A percentile compares a stretch with the other conserved stretches of the same genome.
Conservation (phyloP, 352 stramenopile species). For the Phytophthora ohioensis region DNA sequence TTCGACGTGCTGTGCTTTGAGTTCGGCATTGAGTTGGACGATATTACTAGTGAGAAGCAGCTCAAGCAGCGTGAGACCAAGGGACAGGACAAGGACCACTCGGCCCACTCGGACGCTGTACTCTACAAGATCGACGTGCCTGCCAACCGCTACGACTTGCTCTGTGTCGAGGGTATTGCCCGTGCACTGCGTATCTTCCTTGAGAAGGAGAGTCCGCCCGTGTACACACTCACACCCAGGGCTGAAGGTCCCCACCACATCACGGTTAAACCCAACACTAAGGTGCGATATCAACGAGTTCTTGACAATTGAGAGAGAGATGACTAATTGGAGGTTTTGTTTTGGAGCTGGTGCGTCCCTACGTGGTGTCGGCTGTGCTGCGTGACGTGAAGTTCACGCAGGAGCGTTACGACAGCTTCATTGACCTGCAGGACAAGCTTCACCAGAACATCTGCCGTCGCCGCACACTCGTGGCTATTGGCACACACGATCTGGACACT, state of each 20-base stretch:
- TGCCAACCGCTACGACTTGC: conserved; percentile 99
- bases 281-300: conserved; percentile 40
- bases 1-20: conserved; percentile 99
- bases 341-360: conserved; percentile 93
- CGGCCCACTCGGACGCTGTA: conserved; percentile 86
- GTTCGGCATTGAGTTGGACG: conserved; percentile 99
- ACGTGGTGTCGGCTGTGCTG: conserved; percentile 98
- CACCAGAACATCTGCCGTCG: conserved; percentile 99
- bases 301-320: not conserved
- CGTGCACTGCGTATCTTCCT: conserved; percentile 98
- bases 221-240: conserved; percentile 79
- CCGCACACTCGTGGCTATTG: conserved; percentile 99
- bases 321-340: conserved; percentile 4
- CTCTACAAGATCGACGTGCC: conserved; percentile 99
- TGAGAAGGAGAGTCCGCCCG: conserved; percentile 93
- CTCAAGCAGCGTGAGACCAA: conserved; percentile 86
- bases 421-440: conserved; percentile 99
- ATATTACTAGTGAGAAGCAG: conserved; percentile 90
- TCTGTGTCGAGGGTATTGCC: conserved; percentile 99
- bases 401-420: conserved; percentile 98
- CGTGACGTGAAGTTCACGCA: conserved; percentile 96
- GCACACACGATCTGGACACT: conserved; percentile 99
- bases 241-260: conserved; percentile 81
- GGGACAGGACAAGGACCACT: conserved; percentile 68
- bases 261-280: conserved; percentile 88